Percentiles rank a stretch among this genome's conserved stretches.
These are phyloP conservation scores for Naganishia sp. DNA, from an alignment of 1,284 basidiomycete genomes.

Conservation along the genomic window DNA sequence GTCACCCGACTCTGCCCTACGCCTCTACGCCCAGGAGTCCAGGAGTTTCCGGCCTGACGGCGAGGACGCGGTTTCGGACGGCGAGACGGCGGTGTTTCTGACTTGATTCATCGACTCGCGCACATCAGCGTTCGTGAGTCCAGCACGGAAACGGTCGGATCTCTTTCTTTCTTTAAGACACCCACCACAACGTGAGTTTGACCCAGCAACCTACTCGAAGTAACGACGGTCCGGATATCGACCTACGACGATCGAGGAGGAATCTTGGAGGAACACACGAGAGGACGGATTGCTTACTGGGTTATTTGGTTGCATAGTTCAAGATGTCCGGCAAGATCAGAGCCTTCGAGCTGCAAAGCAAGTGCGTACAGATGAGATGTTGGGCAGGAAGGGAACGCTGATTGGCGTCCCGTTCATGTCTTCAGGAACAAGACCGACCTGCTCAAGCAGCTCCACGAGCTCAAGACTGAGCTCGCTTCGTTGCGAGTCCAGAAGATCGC, in stretches of 20 bases:
- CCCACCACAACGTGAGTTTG: conserved; percentile 29
- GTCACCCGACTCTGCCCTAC: background rate
- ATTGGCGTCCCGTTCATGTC: background rate
- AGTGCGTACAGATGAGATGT: conserved; percentile 61
- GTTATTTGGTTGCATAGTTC: conserved; percentile 30
- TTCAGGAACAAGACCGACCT: conserved; percentile 95
- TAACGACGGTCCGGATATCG: background rate
- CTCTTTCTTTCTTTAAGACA: conserved; percentile 30
- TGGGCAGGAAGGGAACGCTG: background rate
- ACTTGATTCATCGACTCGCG: conserved; percentile 14
- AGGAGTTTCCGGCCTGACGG: conserved; percentile 7
- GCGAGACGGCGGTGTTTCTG: conserved; percentile 9
- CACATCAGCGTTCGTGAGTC: background rate
- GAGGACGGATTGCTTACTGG: conserved; percentile 24
- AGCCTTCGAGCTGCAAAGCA: conserved; percentile 97
- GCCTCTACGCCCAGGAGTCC: background rate
- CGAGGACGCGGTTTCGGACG: conserved; percentile 20
- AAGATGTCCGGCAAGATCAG: conserved; percentile 67
- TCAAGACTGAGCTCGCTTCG: conserved; percentile 91
- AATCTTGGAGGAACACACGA: background rate
- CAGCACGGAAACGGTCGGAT: conserved; percentile 25
- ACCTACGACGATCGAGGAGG: background rate
- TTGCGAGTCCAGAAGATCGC: conserved; percentile 98
- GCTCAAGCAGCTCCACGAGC: conserved; percentile 88
- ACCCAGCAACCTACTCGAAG: conserved; percentile 9